Evolutionary conservation across 495 filamentous ascomycete species (phyloP).

Genomic region (Diplogelasinospora grovesii): DNA sequence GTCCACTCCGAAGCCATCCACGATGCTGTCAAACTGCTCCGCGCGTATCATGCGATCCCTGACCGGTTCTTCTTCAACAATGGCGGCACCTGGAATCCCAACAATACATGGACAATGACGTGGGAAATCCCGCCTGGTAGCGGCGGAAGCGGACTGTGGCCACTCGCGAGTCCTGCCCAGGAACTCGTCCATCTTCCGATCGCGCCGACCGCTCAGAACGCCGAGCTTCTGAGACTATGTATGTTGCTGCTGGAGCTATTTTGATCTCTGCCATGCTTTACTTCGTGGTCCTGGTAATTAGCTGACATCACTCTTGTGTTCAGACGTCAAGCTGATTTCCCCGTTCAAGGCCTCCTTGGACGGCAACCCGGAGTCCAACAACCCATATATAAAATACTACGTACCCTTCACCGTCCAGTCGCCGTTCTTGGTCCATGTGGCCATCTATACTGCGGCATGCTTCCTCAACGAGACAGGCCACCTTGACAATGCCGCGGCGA

Average conservation of each 20-base stretch:
- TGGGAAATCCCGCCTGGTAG: not conserved
- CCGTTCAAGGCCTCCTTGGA: slow-evolving; percentile 38
- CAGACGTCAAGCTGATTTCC: slow-evolving; percentile 54
- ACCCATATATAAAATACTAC: slow-evolving; percentile 29
- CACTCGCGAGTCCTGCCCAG: slow-evolving; percentile 2
- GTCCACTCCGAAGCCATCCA: slow-evolving; percentile 25
- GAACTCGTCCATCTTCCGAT: slow-evolving; percentile 12
- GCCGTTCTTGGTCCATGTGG: slow-evolving; percentile 25
- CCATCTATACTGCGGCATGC: slow-evolving; percentile 33
- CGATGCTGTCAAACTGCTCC: slow-evolving; percentile 20
- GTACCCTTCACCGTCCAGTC: slow-evolving; percentile 30
- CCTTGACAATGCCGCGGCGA: slow-evolving; percentile 27
- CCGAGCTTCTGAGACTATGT: slow-evolving; percentile 29
- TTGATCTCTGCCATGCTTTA: too few relatives aligned
- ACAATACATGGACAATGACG: slow-evolving; percentile 9
- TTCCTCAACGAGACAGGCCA: slow-evolving; percentile 33
- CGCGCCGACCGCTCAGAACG: slow-evolving; percentile 14
- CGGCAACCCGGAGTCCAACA: slow-evolving; percentile 30
- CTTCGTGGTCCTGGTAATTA: too few relatives aligned
- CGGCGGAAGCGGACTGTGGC: slow-evolving; percentile 9
- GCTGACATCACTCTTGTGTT: not conserved
- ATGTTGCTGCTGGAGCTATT: slow-evolving; percentile 6
- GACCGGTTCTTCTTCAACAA: slow-evolving; percentile 2
- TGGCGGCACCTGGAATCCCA: slow-evolving; percentile 7
- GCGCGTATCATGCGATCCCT: slow-evolving; percentile 13